Conservation (phyloP, 192 early-diverging fungal genomes). For the Umbelopsis vinacea region DNA sequence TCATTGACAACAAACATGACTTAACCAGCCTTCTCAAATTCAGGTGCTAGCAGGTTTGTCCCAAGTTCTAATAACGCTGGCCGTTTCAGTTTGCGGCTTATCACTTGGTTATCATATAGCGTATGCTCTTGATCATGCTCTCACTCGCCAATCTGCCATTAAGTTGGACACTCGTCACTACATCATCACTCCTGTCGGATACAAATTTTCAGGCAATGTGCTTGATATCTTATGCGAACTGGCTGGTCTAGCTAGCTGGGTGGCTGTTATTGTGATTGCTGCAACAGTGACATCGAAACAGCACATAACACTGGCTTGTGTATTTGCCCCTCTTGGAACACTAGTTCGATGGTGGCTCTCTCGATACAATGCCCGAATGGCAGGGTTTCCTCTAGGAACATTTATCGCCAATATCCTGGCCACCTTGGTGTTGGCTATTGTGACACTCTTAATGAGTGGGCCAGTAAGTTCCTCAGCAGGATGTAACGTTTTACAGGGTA, state of each 20-base stretch:
- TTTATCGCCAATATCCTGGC: slow-evolving; percentile 55
- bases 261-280: slow-evolving; percentile 41
- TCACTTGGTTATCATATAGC: slow-evolving; percentile 52
- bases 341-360: slow-evolving; percentile 56
- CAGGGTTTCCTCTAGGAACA: slow-evolving; percentile 54
- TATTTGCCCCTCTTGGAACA: slow-evolving; percentile 58
- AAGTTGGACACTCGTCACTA: slow-evolving; percentile 1
- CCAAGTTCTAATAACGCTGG: slow-evolving; percentile 50
- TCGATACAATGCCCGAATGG: slow-evolving; percentile 38
- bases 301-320: slow-evolving; percentile 45
- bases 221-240: neutral
- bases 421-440: slow-evolving; percentile 45
- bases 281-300: slow-evolving; percentile 34
- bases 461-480: slow-evolving; percentile 23
- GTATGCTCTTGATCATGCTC: neutral
- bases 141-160: neutral
- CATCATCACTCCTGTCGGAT: neutral
- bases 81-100: slow-evolving; percentile 49
- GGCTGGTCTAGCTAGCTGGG: slow-evolving; percentile 33
- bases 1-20: too few species aligned
- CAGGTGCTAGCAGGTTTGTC: slow-evolving; percentile 49
- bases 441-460: slow-evolving; percentile 46
- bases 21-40: neutral
- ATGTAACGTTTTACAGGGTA: slow-evolving; percentile 44
- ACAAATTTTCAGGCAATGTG: neutral